phyloP scores from a whole-genome alignment of 371 early-diverging fungal species.

The Chytridiales sp. region DNA sequence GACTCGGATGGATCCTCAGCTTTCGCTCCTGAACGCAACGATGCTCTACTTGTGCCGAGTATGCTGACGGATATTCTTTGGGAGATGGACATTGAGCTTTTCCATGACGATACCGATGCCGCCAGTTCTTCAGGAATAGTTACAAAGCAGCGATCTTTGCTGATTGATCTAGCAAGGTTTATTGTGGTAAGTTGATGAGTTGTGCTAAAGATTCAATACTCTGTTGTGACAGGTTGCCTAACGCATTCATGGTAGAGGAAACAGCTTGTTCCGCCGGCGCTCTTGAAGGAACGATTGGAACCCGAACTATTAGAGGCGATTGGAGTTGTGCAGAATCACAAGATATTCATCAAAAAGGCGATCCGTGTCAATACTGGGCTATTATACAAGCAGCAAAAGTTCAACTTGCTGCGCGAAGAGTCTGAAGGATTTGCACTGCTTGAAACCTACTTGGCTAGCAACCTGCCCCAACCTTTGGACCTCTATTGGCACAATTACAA shows the following conservation, averaged over 20 bases:
- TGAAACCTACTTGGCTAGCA: conserved; percentile 58
- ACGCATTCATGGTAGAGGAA: conserved; percentile 8
- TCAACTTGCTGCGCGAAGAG: conserved; percentile 85
- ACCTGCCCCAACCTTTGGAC: conserved; percentile 32
- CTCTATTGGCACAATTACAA: conserved; percentile 18
- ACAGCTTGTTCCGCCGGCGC: conserved; percentile 25
- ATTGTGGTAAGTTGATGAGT: too few species aligned
- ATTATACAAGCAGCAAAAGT: conserved; percentile 84
- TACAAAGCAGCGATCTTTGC: too few species aligned
- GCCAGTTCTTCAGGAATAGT: too few species aligned
- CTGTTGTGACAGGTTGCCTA: background rate
- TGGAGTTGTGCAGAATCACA: conserved; percentile 46
- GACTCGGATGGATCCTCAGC: background rate
- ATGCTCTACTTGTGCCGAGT: conserved; percentile 4
- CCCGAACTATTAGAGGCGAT: conserved; percentile 53
- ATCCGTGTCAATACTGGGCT: conserved; percentile 59
- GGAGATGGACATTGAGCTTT: conserved; percentile 20
- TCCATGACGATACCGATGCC: conserved; percentile 9
- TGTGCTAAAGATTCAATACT: background rate
- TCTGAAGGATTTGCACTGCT: conserved; percentile 86
- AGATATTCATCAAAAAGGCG: conserved; percentile 53
- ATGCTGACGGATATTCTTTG: conserved; percentile 18
- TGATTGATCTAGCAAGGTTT: background rate
- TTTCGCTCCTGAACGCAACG: background rate
- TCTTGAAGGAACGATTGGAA: conserved; percentile 40